Percentiles rank a stretch among this genome's conserved stretches.
phyloP scores from a whole-genome alignment of 2,329 filamentous ascomycete genomes.

The Graphilbum fragrans region DNA sequence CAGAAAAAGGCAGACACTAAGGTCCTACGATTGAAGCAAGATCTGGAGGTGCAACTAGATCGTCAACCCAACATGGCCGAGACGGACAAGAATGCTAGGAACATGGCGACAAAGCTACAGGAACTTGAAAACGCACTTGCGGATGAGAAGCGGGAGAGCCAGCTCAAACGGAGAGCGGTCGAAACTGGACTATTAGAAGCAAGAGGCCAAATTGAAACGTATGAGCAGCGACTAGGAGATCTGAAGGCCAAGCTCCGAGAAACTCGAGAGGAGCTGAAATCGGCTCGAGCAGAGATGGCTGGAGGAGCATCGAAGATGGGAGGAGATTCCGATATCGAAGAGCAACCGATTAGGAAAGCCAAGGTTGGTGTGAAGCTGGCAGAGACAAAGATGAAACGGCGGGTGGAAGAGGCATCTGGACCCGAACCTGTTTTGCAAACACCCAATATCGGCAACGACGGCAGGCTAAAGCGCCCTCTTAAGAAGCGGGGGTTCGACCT shows the following conservation, averaged over 20 bases:
- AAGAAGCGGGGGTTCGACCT: constrained; percentile 49
- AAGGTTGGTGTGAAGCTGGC: constrained; percentile 14
- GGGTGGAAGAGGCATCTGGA: constrained; percentile 28
- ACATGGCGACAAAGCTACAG: constrained; percentile 13
- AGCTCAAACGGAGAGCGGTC: constrained; percentile 30
- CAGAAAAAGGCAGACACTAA: constrained; percentile 18
- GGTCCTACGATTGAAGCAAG: constrained; percentile 11
- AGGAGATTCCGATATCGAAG: constrained; percentile 20
- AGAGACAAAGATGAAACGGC: constrained; percentile 31
- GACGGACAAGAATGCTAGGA: neutral
- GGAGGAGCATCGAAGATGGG: constrained; percentile 18
- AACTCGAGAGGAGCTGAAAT: constrained; percentile 62
- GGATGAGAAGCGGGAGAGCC: constrained; percentile 30
- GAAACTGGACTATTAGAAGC: constrained; percentile 47
- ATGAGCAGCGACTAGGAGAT: constrained; percentile 60
- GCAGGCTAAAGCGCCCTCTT: constrained; percentile 21
- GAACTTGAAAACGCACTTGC: constrained; percentile 22
- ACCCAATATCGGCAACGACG: constrained; percentile 20
- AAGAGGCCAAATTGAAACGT: constrained; percentile 47
- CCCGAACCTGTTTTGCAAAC: constrained; percentile 37
- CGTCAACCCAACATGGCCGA: neutral
- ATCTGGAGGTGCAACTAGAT: constrained; percentile 12
- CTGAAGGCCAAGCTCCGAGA: constrained; percentile 58
- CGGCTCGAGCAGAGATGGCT: constrained; percentile 33
- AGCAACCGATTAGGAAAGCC: constrained; percentile 8